Conservation (phyloP, 495 filamentous ascomycete genomes). For the Pseudomonodictys pantanalensis region DNA sequence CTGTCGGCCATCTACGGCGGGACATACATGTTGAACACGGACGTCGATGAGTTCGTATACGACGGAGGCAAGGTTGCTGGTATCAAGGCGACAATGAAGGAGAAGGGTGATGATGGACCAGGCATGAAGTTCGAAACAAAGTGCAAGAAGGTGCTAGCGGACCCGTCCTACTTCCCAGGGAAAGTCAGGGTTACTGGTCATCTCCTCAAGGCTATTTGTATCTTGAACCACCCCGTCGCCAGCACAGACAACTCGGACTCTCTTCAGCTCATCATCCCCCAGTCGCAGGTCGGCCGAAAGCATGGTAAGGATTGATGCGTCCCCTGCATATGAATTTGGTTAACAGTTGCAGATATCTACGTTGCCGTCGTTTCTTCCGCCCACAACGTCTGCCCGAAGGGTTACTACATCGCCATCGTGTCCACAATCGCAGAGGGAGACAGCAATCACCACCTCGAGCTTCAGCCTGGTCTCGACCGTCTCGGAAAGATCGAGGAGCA, state of each 20-base stretch:
- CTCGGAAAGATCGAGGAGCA: constrained; percentile 94
- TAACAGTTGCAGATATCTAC: constrained; percentile 74
- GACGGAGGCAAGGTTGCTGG: constrained; percentile 78
- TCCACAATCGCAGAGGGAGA: constrained; percentile 92
- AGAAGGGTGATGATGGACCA: constrained; percentile 68
- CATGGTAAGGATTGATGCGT: constrained; percentile 73
- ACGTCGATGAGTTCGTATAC: constrained; percentile 83
- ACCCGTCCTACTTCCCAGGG: constrained; percentile 92
- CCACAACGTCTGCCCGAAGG: constrained; percentile 98
- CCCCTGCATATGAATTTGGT: not conserved
- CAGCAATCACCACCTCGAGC: constrained; percentile 91
- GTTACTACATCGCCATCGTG: constrained; percentile 97
- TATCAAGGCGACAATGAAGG: constrained; percentile 96
- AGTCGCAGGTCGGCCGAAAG: constrained; percentile 91
- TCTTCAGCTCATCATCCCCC: constrained; percentile 93
- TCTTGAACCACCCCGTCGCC: constrained; percentile 90
- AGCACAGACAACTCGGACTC: constrained; percentile 87
- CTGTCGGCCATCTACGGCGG: constrained; percentile 97
- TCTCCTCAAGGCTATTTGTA: constrained; percentile 92
- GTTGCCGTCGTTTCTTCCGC: constrained; percentile 93
- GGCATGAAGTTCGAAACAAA: constrained; percentile 94
- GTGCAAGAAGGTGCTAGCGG: constrained; percentile 91
- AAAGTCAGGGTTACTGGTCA: constrained; percentile 86
- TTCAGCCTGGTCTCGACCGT: constrained; percentile 89
- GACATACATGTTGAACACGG: constrained; percentile 98